Percentiles rank a stretch among this genome's conserved stretches.
Evolutionary conservation across 2,329 filamentous ascomycete genomes (phyloP).

Genomic region (Davidsoniella australis): DNA sequence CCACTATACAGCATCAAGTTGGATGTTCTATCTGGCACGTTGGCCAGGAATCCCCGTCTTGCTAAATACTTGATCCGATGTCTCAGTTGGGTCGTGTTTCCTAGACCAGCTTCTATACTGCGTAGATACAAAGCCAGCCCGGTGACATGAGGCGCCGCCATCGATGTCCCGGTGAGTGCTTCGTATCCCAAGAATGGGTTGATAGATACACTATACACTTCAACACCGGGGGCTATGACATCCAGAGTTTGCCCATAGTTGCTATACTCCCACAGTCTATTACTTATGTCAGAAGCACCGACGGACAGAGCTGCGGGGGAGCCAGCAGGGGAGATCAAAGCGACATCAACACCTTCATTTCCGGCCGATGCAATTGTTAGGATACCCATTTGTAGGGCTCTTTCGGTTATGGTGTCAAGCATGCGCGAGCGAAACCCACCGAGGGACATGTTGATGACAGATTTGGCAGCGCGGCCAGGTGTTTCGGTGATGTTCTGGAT

Average conservation of each 20-base stretch:
- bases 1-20: neutral
- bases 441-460: conserved; percentile 31
- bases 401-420: conserved; percentile 13
- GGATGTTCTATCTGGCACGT: neutral
- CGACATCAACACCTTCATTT: conserved; percentile 13
- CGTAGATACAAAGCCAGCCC: conserved; percentile 10
- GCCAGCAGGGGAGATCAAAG: conserved; percentile 14
- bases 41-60: neutral
- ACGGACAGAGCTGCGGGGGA: conserved; percentile 16
- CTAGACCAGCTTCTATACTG: neutral
- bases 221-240: conserved; percentile 28
- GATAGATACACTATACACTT: conserved; percentile 15
- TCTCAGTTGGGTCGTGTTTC: neutral
- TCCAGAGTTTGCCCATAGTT: conserved; percentile 29
- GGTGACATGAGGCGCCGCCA: conserved; percentile 10
- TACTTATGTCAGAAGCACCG: conserved; percentile 16
- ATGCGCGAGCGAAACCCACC: conserved; percentile 10
- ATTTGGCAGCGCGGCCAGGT: conserved; percentile 16
- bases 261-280: conserved; percentile 23
- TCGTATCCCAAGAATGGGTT: neutral
- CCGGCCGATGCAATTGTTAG: conserved; percentile 24
- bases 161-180: conserved; percentile 8
- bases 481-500: conserved; percentile 19
- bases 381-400: conserved; percentile 14
- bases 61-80: neutral